Percentiles rank a stretch among this genome's conserved stretches.
Conservation (phyloP, 192 early-diverging fungal genomes). For the Coemansia sp. region DNA sequence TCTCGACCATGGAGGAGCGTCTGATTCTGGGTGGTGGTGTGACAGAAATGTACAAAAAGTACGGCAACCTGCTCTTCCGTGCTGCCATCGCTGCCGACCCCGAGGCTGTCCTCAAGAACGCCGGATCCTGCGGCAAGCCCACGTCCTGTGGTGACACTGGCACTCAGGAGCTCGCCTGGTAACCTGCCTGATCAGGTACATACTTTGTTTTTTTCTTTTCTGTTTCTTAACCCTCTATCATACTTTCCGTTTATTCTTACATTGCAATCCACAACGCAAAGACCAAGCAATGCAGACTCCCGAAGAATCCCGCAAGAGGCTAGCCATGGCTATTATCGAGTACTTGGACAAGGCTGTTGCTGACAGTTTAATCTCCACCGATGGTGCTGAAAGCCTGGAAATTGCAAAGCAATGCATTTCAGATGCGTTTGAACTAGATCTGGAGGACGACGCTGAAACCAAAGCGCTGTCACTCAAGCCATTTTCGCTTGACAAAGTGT, state of each 20-base stretch:
- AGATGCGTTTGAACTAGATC: constrained; percentile 89
- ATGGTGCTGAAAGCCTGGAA: constrained; percentile 56
- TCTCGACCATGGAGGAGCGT: constrained; percentile 74
- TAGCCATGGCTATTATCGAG: constrained; percentile 48
- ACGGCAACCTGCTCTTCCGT: constrained; percentile 71
- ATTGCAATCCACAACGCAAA: background rate
- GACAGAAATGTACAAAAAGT: constrained; percentile 78
- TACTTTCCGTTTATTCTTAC: constrained; percentile 8
- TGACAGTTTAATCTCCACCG: constrained; percentile 33
- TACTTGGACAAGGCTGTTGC: constrained; percentile 52
- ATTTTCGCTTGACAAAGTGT: constrained; percentile 76
- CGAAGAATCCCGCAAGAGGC: constrained; percentile 32
- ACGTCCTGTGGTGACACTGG: constrained; percentile 42
- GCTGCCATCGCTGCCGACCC: constrained; percentile 67
- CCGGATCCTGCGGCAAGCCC: constrained; percentile 49
- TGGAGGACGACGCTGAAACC: constrained; percentile 65
- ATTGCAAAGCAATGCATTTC: constrained; percentile 93
- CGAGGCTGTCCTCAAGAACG: constrained; percentile 51
- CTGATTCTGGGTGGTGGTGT: constrained; percentile 73
- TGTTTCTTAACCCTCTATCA: background rate
- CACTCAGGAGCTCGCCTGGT: constrained; percentile 52
- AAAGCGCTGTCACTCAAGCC: constrained; percentile 82
- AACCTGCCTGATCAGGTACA: background rate
- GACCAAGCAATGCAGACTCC: constrained; percentile 14
- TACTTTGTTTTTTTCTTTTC: constrained; percentile 3